These are phyloP conservation scores for Beauveria caledonica DNA, from an alignment of 2,329 filamentous ascomycete genomes.

Conservation along the genomic window DNA sequence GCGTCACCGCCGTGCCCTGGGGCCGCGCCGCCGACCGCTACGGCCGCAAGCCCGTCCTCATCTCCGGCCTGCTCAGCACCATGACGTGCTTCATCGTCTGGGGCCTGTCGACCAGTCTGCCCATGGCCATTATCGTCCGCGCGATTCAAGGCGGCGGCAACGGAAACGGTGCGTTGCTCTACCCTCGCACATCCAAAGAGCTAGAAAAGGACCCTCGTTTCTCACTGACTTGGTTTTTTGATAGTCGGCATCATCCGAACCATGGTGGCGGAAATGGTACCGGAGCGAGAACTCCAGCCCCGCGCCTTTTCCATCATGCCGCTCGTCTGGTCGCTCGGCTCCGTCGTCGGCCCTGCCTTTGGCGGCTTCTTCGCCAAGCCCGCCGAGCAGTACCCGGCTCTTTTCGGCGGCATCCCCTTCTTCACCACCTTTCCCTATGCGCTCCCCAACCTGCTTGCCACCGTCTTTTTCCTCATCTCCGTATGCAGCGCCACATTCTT, in stretches of 20 bases:
- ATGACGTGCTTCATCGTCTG: constrained; percentile 77
- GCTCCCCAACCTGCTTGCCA: constrained; percentile 74
- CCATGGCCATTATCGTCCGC: constrained; percentile 72
- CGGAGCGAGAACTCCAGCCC: constrained; percentile 77
- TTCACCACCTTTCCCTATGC: constrained; percentile 73
- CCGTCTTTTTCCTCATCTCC: constrained; percentile 69
- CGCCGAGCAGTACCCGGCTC: constrained; percentile 59
- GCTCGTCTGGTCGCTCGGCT: constrained; percentile 77
- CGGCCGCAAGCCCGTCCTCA: constrained; percentile 75
- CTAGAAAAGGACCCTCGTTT: too few relatives aligned
- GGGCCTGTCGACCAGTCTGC: constrained; percentile 71
- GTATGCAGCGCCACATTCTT: constrained; percentile 69
- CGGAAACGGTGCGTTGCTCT: constrained; percentile 57
- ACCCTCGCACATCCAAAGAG: neutral
- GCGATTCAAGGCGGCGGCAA: constrained; percentile 77
- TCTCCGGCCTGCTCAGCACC: constrained; percentile 65
- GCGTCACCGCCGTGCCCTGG: constrained; percentile 65
- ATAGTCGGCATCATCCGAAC: constrained; percentile 82
- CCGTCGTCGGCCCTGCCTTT: constrained; percentile 79
- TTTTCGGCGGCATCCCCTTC: constrained; percentile 61
- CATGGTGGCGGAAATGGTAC: constrained; percentile 88
- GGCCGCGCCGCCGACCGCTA: constrained; percentile 67
- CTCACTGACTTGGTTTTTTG: neutral
- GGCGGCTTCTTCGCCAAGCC: constrained; percentile 83
- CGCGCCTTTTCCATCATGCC: constrained; percentile 91